These are phyloP conservation scores for Mucor indicus DNA, from an alignment of 371 early-diverging fungal species.

Conservation along the genomic window DNA sequence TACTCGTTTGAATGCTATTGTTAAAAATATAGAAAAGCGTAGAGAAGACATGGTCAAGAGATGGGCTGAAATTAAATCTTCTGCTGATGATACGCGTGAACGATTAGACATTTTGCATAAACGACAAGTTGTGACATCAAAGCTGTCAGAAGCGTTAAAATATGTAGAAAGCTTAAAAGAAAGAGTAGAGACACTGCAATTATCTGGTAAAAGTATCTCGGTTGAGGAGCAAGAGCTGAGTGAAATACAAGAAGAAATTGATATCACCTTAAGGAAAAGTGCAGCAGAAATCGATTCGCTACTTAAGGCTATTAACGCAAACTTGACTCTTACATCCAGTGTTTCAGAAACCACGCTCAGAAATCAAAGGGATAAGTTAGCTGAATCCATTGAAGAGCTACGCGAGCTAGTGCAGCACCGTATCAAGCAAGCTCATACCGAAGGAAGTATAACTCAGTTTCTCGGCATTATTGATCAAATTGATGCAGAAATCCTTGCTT, in stretches of 20 bases:
- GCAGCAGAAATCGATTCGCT: constrained; percentile 30
- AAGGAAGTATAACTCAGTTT: constrained; percentile 42
- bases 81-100: constrained; percentile 34
- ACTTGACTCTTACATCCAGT: constrained; percentile 2
- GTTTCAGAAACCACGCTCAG: constrained; percentile 32
- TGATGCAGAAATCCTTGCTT: constrained; percentile 27
- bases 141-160: constrained; percentile 37
- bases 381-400: constrained; percentile 31
- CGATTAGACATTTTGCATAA: constrained; percentile 35
- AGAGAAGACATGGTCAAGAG: constrained; percentile 28
- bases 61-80: constrained; percentile 32
- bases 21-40: constrained; percentile 28
- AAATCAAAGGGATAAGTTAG: constrained; percentile 30
- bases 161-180: constrained; percentile 42
- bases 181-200: constrained; percentile 36
- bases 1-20: constrained; percentile 20
- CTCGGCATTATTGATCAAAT: constrained; percentile 45
- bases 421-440: constrained; percentile 35
- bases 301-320: constrained; percentile 6
- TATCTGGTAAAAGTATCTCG: constrained; percentile 35
- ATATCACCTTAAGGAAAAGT: constrained; percentile 24
- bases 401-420: constrained; percentile 31
- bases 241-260: constrained; percentile 37
- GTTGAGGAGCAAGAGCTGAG: constrained; percentile 43
- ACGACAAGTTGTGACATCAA: constrained; percentile 28